Evolutionary conservation across 2,329 filamentous ascomycete species (phyloP), one percentile per base, ranked within the genome.

Genomic region (Lecanoromycetidae sp.): DNA sequence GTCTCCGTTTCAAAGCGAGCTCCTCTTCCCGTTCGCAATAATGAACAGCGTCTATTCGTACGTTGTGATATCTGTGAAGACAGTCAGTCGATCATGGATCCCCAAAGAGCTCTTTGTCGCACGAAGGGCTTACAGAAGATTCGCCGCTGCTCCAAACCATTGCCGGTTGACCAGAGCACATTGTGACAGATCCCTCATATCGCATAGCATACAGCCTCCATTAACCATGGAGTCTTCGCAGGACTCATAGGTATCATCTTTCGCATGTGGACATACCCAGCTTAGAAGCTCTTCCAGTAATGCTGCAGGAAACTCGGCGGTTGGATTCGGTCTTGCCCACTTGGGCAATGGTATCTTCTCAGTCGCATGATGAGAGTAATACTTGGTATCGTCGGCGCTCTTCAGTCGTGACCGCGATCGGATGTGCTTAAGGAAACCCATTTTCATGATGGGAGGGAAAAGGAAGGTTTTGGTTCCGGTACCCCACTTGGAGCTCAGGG

Each of bases 1-100:
- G 80, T 62, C 84, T 87, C 53, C 88, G 82, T 62, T 77, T 80
- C 57, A 90, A 85, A 44, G 84, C 77, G 29, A 94, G 76, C 56
- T 83, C 71, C 50, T 84, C 81, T 65, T 96, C 90, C 57, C 84
- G 82, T 54, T 84, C 79, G 70, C 90, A 96, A 67, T 94, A 95
- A 66, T 96, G 90, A 26, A 95, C 88, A 15, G 84, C 77, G 62
- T 96, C 90, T 62, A 96, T 91, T 50, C 88, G 84, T 55, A 96
- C 80, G 69, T 87, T 88, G 58, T 82, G 80, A 63, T 93, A 94
- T 55, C 86, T 93, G 57, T 29, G 40, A 29, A 46, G 50, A 56
- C 46, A 53, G 52, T 30, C 25, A 19, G 38, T 53, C 8, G 40
- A 38, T 32, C 29, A n/a, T 3, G 8, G 27, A 8, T 3, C 4